These are phyloP conservation scores for Tuber brumale DNA, from an alignment of 495 filamentous ascomycete species.

Conservation along the genomic window DNA sequence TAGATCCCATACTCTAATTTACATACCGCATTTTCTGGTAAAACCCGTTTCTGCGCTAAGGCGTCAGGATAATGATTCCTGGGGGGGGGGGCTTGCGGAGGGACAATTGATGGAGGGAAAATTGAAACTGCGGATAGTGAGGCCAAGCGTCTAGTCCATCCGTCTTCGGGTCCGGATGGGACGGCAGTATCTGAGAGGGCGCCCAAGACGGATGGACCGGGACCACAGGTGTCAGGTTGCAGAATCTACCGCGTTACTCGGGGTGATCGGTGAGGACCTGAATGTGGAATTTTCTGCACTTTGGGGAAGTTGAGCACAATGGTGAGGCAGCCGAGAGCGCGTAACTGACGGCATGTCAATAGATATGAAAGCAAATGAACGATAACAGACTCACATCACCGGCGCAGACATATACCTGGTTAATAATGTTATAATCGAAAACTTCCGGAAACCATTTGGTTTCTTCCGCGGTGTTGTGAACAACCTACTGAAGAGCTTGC, in stretches of 20 bases:
- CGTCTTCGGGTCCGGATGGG: background rate
- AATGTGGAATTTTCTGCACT: constrained; percentile 91
- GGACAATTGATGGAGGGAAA: background rate
- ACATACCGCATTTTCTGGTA: background rate
- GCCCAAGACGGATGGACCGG: background rate
- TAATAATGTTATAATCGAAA: constrained; percentile 97
- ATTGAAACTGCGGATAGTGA: background rate
- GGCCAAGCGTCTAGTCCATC: background rate
- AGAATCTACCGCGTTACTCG: too few species aligned
- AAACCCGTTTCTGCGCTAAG: background rate
- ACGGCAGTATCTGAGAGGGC: background rate
- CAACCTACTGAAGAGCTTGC: constrained; percentile 91
- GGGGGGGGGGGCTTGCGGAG: background rate
- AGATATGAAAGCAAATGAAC: constrained; percentile 41
- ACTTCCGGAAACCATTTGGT: constrained; percentile 95
- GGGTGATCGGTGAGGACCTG: constrained; percentile 57
- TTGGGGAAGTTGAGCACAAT: constrained; percentile 91
- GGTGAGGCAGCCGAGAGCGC: constrained; percentile 87
- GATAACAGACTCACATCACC: constrained; percentile 54
- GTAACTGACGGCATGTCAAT: constrained; percentile 50
- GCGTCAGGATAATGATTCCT: background rate
- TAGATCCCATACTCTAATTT: background rate
- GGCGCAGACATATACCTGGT: constrained; percentile 98
- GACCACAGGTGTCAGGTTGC: background rate
- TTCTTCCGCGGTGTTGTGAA: constrained; percentile 82